A percentile compares a stretch with the other conserved stretches of the same genome.
These are phyloP conservation scores for Loxodes magnus DNA, from an alignment of 73 alveolate species.

Conservation along the genomic window DNA sequence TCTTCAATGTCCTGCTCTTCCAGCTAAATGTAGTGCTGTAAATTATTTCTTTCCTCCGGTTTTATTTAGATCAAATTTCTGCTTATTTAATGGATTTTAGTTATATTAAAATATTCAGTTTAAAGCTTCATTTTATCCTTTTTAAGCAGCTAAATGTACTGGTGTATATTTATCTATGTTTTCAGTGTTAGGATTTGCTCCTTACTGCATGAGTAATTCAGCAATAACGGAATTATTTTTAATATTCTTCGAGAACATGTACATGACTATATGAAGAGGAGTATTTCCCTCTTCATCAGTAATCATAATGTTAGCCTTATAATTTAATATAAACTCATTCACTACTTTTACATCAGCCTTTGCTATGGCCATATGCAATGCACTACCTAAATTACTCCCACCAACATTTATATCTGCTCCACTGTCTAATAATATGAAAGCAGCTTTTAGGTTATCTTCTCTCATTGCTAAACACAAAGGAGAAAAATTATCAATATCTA, in stretches of 20 bases:
- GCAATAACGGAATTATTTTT: neutral
- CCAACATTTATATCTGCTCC: constrained; percentile 42
- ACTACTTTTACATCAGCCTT: too few species aligned
- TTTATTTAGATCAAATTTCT: neutral
- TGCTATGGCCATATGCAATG: constrained; percentile 41
- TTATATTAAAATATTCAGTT: neutral
- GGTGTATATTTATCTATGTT: neutral
- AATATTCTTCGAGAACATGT: constrained; percentile 3
- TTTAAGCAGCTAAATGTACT: neutral
- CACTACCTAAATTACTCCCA: constrained; percentile 38
- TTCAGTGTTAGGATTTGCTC: neutral
- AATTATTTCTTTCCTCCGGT: neutral
- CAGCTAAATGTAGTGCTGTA: neutral
- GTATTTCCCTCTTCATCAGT: constrained; percentile 30
- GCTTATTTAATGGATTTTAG: neutral
- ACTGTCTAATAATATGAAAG: constrained; percentile 17
- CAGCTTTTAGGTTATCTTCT: constrained; percentile 25
- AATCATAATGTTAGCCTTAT: constrained; percentile 19
- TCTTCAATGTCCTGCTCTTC: neutral
- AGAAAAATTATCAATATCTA: constrained; percentile 38
- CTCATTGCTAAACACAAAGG: constrained; percentile 34
- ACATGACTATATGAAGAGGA: constrained; percentile 34
- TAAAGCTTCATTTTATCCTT: neutral
- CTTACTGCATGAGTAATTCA: neutral
- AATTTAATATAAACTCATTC: constrained; percentile 12